Conservation (phyloP, 345 rosid species). For the Pugionium dolabratum region DNA sequence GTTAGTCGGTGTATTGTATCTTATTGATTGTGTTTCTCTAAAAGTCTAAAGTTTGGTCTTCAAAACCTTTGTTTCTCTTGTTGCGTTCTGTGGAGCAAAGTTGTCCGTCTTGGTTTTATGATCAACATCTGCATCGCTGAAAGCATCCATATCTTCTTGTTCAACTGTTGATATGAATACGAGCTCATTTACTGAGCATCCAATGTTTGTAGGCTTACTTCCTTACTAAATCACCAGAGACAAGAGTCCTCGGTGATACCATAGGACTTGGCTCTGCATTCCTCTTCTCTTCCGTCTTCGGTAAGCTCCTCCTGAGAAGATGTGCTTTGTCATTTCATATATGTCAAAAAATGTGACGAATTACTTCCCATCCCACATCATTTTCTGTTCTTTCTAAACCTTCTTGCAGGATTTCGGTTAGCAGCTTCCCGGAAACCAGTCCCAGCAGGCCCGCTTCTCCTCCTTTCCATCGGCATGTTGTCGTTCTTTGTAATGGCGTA, state of each 20-base stretch:
- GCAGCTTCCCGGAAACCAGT: conserved; percentile 61
- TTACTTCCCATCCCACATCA: neutral
- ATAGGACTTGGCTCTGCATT: conserved; percentile 79
- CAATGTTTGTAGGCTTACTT: conserved; percentile 51
- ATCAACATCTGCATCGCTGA: too few relatives aligned
- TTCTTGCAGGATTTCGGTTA: conserved; percentile 64
- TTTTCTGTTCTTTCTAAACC: conserved; percentile 6
- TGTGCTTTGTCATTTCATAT: conserved; percentile 9
- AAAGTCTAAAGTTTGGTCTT: too few relatives aligned
- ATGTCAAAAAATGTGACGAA: neutral
- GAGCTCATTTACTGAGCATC: neutral
- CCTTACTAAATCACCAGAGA: conserved; percentile 70
- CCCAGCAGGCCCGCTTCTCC: conserved; percentile 72
- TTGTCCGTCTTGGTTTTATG: too few relatives aligned
- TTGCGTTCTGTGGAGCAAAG: too few relatives aligned
- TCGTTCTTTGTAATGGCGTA: conserved; percentile 53
- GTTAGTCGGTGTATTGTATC: too few relatives aligned
- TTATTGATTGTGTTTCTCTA: too few relatives aligned
- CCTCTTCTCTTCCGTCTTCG: conserved; percentile 72
- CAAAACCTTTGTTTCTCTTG: too few relatives aligned
- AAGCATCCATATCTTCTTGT: too few relatives aligned
- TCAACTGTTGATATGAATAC: too few relatives aligned
- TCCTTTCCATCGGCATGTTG: conserved; percentile 58
- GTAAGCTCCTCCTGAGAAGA: conserved; percentile 40
- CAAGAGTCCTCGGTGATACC: conserved; percentile 67